Evolutionary conservation across 352 stramenopile species (phyloP), one percentile per base, ranked within the genome.

Genomic region (Phytophthora macrochlamydospora): DNA sequence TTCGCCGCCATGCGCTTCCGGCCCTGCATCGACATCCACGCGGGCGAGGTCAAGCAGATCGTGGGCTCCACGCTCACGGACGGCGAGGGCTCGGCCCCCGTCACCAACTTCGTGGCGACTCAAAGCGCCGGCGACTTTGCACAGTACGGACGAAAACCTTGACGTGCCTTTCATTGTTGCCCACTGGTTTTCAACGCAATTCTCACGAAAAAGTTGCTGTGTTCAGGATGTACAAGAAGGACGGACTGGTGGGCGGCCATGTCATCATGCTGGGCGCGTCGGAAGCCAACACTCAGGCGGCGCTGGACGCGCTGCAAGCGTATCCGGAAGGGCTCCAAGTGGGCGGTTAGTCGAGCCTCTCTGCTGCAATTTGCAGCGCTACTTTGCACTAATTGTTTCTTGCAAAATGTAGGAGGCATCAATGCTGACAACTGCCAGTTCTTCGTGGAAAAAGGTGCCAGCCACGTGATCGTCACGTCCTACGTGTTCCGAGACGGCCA

Each of bases 11-110:
- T 98, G 91, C 94, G 96, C 71, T 99, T 99, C 78, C 90, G 97
- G 45, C 97, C 97, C 40, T 99, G 97, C 72, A 99, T 99, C 69
- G 97, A 99, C 79, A 92, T 99, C 58, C 97, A 99, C 79, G 83
- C 89, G 35, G 97, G 97, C 37, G 76, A 97, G 69, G 97, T 99
- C 42, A 99, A 99, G 85, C 97, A 99, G 80, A 99, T 99, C 73
- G 97, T 99, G 46, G 97, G 97, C 18, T 98, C 92, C 12, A 99
- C 97, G 37, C 85, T 99, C 45, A 93, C 73, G n/a, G 94, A 98
- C 68, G 80, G 77, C n/a, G 77, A 86, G 44, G 73, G 73, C 12
- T 51, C 46, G 8, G 72, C 64, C 14, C 87, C 89, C 1, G 75
- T 96, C 58, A 98, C 91, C 48, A 99, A 99, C 79, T 99, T 99